These are phyloP conservation scores for Hylodesmum podocarpum DNA, from an alignment of 306 rosid species.

Conservation along the genomic window DNA sequence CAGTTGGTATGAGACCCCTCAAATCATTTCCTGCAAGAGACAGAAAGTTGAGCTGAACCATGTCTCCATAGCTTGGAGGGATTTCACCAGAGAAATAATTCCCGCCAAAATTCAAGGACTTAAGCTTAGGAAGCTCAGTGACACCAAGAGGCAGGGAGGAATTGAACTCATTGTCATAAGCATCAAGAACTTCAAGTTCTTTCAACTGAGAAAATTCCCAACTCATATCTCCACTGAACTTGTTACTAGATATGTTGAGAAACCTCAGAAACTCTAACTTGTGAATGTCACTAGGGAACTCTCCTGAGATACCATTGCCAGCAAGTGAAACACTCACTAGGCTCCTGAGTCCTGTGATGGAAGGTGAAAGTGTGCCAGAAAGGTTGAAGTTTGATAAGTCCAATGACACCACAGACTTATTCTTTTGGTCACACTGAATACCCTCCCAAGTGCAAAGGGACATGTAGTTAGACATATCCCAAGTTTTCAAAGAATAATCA, in stretches of 20 bases:
- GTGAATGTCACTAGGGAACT: constrained; percentile 47
- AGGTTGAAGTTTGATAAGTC: constrained; percentile 68
- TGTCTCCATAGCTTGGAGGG: constrained; percentile 63
- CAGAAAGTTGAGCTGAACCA: constrained; percentile 54
- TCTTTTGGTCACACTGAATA: constrained; percentile 53
- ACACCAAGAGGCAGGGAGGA: constrained; percentile 70
- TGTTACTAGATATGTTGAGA: constrained; percentile 82
- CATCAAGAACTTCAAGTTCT: constrained; percentile 59
- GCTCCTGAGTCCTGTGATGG: constrained; percentile 46
- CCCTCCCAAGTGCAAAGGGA: constrained; percentile 81
- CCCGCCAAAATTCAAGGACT: constrained; percentile 71
- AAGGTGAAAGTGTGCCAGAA: constrained; percentile 67
- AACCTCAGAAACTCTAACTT: constrained; percentile 38
- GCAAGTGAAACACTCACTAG: constrained; percentile 50
- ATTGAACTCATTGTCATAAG: constrained; percentile 71
- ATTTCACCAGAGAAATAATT: constrained; percentile 67
- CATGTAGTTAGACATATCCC: constrained; percentile 61
- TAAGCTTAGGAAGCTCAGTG: constrained; percentile 45
- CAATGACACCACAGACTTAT: constrained; percentile 54
- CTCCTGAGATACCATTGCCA: constrained; percentile 53
- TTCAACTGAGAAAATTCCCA: constrained; percentile 53
- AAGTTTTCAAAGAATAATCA: constrained; percentile 38
- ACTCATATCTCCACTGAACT: constrained; percentile 57
- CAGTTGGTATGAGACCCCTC: constrained; percentile 65
- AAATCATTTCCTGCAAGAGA: constrained; percentile 88